A percentile compares a stretch with the other conserved stretches of the same genome.
Conservation (phyloP, 805 yeast genomes). For the Saccharomyces mikatae region DNA sequence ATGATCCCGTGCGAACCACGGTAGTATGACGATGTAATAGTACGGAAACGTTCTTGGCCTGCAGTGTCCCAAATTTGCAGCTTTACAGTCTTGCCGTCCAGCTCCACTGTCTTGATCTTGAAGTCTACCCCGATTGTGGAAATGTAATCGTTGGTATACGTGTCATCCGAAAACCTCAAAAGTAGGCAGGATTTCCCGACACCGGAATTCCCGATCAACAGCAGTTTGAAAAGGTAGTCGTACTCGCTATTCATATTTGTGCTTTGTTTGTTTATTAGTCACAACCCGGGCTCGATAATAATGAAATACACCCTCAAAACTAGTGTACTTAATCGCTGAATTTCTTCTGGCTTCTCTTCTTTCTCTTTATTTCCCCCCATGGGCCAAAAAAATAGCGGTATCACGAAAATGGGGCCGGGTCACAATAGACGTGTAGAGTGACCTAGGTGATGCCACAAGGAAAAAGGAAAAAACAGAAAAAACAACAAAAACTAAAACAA, state of each 20-base stretch:
- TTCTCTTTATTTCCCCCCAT: not conserved
- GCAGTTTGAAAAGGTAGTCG: slow-evolving; percentile 92
- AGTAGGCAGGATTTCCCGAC: slow-evolving; percentile 95
- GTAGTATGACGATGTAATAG: slow-evolving; percentile 93
- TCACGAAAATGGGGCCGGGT: not conserved
- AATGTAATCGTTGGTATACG: slow-evolving; percentile 92
- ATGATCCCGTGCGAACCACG: slow-evolving; percentile 98
- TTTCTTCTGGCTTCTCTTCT: not conserved
- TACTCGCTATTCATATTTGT: slow-evolving; percentile 74
- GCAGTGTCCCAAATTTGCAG: slow-evolving; percentile 99
- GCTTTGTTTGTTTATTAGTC: not conserved
- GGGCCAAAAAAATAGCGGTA: not conserved
- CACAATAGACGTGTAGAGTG: not conserved
- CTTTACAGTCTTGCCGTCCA: slow-evolving; percentile 95
- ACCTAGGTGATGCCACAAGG: not conserved
- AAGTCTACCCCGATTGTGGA: slow-evolving; percentile 98
- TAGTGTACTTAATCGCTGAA: not conserved
- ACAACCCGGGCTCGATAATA: not conserved
- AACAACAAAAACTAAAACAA: not conserved
- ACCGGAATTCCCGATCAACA: slow-evolving; percentile 96
- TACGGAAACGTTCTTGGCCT: slow-evolving; percentile 96
- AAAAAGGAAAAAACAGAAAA: not conserved
- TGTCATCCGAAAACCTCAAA: slow-evolving; percentile 93
- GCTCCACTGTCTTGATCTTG: slow-evolving; percentile 78
- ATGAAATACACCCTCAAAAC: not conserved